Evolutionary conservation across 495 filamentous ascomycete genomes (phyloP).

Genomic region (Aspergillus ostianus): DNA sequence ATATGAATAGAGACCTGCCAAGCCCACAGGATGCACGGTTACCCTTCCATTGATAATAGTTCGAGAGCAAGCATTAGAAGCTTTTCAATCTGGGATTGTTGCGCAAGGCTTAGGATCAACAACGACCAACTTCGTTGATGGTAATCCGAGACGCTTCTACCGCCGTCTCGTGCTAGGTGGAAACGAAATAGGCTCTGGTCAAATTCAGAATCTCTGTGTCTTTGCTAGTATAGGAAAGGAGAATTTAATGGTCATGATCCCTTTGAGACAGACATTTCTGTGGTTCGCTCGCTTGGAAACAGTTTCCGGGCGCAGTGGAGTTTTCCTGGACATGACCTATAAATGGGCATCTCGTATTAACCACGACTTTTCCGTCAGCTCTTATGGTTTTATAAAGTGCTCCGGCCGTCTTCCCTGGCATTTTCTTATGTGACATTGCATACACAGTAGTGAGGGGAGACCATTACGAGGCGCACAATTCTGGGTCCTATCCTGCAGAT

Average conservation of each 20-base stretch:
- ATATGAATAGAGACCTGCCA: too few species aligned
- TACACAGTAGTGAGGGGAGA: neutral
- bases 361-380: neutral
- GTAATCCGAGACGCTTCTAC: neutral
- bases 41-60: too few species aligned
- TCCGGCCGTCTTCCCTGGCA: neutral
- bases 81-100: too few species aligned
- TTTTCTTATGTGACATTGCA: neutral
- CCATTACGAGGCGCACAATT: neutral
- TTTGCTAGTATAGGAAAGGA: neutral
- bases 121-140: neutral
- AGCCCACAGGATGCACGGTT: too few species aligned
- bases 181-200: neutral
- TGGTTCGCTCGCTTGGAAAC: constrained; percentile 19
- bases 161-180: neutral
- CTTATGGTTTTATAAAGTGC: neutral
- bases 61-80: too few species aligned
- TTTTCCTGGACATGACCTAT: neutral
- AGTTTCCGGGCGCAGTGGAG: constrained; percentile 17
- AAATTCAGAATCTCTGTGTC: neutral
- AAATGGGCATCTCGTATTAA: too few species aligned
- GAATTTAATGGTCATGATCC: neutral
- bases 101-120: too few species aligned
- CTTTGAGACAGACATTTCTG: neutral
- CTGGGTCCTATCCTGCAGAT: neutral